Base-by-base conservation (phyloP, 176 grass and related monocot genomes). In the Triticum turgidum region DNA sequence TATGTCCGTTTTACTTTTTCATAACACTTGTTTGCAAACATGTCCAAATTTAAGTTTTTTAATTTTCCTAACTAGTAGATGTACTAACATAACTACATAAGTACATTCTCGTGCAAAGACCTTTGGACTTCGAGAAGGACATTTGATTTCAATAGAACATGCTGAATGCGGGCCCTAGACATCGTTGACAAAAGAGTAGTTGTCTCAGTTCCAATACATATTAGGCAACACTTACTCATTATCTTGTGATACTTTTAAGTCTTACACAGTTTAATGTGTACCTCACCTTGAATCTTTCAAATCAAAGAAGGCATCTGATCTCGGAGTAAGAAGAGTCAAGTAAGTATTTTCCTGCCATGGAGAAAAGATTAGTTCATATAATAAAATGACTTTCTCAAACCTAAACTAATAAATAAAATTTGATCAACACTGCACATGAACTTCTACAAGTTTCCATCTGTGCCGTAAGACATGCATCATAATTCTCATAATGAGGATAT, bases 261-360 rank as follows among this genome's bases (percentile, higher is more conserved):
- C 1, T 64, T 64, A 41, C 11, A 58, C 73, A 80, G 63, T 74
- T 82, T 70, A 86, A 73, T 38, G n/a, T 63, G 18, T 33, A 90
- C 34, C 87, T 92, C 77, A 99, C 94, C 92, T 94, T 81, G 92
- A 92, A 68, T 99, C 97, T 87, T 99, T 96, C 37, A 99, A 91
- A 78, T 99, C 92, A 87, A 93, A 99, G 69, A 99, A 99, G 69
- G 94, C 89, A 83, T 99, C 94, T 87, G 94, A 90, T 83, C 92
- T 89, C 5, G 90, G 85, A 85, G 88, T 94, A 84, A 96, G 94
- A 73, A 99, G 77, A 83, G 44, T 89, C 78, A 96, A 80, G 35
- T 96, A 99, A 20, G 94, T 96, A 78, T 99, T 87, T 62, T 84
- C 84, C 94, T 99, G 92, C 58, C 61, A 90, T 52, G 34, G 87